phyloP scores from a whole-genome alignment of 495 filamentous ascomycete species.

The Xylaria castorea region DNA sequence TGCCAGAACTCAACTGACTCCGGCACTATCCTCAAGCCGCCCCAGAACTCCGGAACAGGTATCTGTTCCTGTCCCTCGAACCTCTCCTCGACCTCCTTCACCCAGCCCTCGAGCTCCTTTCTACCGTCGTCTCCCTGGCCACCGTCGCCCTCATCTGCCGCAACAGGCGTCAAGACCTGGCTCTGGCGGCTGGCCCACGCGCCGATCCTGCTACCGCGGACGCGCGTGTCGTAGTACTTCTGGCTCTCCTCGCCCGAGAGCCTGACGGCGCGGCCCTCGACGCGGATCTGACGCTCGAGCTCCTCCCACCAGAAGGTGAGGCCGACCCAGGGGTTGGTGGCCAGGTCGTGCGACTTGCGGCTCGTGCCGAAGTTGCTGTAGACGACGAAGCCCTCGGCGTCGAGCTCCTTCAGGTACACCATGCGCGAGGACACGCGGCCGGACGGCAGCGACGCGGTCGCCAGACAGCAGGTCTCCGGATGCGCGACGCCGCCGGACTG shows the following conservation, averaged over 20 bases:
- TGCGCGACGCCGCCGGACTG: constrained; percentile 63
- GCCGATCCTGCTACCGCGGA: constrained; percentile 80
- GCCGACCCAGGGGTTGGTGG: constrained; percentile 68
- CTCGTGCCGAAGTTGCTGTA: constrained; percentile 91
- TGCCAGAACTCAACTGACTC: constrained; percentile 95
- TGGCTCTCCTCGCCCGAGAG: constrained; percentile 77
- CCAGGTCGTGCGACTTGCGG: constrained; percentile 70
- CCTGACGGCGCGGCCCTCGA: constrained; percentile 77
- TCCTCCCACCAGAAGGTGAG: constrained; percentile 80
- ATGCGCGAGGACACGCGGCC: constrained; percentile 83
- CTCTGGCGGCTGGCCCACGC: constrained; percentile 95
- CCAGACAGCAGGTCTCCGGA: constrained; percentile 77
- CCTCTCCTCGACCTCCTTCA: constrained; percentile 70
- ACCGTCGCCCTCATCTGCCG: constrained; percentile 44
- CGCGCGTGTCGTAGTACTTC: constrained; percentile 83
- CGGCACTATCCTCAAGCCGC: constrained; percentile 84
- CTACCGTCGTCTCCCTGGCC: constrained; percentile 63
- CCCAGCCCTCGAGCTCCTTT: constrained; percentile 68
- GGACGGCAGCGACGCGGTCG: constrained; percentile 84
- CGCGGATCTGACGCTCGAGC: constrained; percentile 82
- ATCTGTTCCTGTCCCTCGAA: constrained; percentile 81
- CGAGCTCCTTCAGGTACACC: constrained; percentile 91
- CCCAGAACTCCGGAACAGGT: constrained; percentile 93
- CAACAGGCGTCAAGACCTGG: constrained; percentile 62
- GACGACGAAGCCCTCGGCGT: constrained; percentile 75